These are phyloP conservation scores for Aquilaria malaccensis DNA, from an alignment of 345 rosid species.

Conservation along the genomic window DNA sequence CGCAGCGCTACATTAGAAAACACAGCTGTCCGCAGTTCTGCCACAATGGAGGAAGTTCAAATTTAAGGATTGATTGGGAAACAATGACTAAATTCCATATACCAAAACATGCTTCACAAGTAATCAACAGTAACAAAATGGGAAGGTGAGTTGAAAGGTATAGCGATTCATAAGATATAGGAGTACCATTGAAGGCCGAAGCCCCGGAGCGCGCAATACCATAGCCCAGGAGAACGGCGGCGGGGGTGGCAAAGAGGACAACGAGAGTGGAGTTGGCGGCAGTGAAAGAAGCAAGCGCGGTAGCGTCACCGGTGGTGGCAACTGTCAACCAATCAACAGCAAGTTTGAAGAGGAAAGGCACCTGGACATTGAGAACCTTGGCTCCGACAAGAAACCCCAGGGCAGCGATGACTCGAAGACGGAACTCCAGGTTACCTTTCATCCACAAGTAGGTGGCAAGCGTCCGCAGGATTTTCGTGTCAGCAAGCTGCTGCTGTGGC, in stretches of 20 bases:
- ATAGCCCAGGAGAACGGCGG: conserved; percentile 80
- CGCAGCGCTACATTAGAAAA: conserved; percentile 89
- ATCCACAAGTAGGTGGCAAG: conserved; percentile 85
- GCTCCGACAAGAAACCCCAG: conserved; percentile 86
- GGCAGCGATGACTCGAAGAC: conserved; percentile 72
- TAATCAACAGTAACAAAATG: neutral
- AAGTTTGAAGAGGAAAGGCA: conserved; percentile 85
- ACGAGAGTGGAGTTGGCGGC: conserved; percentile 56
- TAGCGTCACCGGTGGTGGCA: conserved; percentile 44
- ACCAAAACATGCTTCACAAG: conserved; percentile 1
- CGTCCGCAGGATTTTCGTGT: conserved; percentile 67
- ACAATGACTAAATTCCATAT: neutral
- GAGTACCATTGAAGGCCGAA: conserved; percentile 84
- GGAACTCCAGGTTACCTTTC: conserved; percentile 79
- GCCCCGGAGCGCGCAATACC: conserved; percentile 85
- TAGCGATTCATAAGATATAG: neutral
- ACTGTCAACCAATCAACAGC: conserved; percentile 90
- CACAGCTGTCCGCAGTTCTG: conserved; percentile 94
- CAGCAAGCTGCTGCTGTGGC: conserved; percentile 27
- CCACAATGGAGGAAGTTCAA: conserved; percentile 13
- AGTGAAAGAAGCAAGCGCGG: conserved; percentile 44
- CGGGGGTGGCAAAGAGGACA: conserved; percentile 74
- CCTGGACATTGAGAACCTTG: conserved; percentile 87
- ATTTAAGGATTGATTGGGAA: conserved; percentile 1
- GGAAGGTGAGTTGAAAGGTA: neutral